A percentile compares a stretch with the other conserved stretches of the same genome.
These are phyloP conservation scores for Umbellularia californica DNA, from an alignment of 164 flowering plant species.

Conservation along the genomic window DNA sequence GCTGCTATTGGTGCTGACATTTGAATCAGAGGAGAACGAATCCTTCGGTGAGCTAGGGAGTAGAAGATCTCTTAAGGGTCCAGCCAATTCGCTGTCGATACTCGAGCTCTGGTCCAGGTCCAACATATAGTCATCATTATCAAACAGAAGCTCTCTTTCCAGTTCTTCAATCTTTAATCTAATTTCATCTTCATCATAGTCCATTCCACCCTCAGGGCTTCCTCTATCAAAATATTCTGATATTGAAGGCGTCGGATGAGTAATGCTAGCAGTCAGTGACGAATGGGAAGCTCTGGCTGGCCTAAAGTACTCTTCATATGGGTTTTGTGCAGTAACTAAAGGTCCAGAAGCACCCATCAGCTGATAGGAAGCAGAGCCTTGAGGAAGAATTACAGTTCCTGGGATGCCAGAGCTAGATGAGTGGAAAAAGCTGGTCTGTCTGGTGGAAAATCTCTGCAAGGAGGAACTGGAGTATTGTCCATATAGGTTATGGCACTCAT, in stretches of 20 bases:
- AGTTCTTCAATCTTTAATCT: constrained; percentile 74
- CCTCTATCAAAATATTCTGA: constrained; percentile 1
- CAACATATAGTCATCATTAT: constrained; percentile 38
- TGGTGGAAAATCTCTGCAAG: constrained; percentile 26
- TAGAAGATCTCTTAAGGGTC: constrained; percentile 26
- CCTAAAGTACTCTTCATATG: constrained; percentile 17
- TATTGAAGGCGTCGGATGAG: not conserved
- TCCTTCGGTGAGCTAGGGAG: constrained; percentile 72
- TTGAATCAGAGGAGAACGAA: constrained; percentile 68
- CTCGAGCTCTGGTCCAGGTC: constrained; percentile 44
- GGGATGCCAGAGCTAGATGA: constrained; percentile 31
- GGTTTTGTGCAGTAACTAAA: constrained; percentile 20
- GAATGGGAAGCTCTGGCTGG: constrained; percentile 13
- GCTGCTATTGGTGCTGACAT: constrained; percentile 59
- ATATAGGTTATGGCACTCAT: constrained; percentile 29
- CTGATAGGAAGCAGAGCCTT: constrained; percentile 26
- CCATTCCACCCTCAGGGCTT: constrained; percentile 37
- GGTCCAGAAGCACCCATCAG: constrained; percentile 18
- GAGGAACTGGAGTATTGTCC: constrained; percentile 43
- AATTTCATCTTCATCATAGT: constrained; percentile 53
- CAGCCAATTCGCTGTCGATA: constrained; percentile 59
- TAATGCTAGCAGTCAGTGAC: constrained; percentile 8
- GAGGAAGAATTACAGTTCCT: constrained; percentile 24
- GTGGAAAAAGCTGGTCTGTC: constrained; percentile 13
- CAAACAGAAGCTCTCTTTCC: constrained; percentile 66